Evolutionary conservation across 169 alveolate species (phyloP).

Genomic region (Neospora caninum): DNA sequence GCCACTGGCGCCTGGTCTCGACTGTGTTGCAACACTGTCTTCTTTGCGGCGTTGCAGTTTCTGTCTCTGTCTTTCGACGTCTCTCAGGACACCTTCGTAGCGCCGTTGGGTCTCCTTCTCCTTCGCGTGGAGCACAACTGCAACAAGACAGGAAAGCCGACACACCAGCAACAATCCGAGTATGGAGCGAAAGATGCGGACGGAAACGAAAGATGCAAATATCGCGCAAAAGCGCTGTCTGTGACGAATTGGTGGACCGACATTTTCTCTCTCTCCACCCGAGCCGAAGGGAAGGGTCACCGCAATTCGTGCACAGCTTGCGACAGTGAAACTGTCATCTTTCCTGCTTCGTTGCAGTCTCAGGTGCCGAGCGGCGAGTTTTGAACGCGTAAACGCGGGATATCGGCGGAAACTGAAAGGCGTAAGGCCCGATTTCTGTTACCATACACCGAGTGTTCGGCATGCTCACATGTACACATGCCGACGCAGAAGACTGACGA

Average conservation of each 20-base stretch:
- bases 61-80: background rate
- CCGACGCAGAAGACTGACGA: conserved; percentile 18
- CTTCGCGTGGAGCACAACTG: background rate
- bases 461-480: background rate
- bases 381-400: no score
- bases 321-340: no score
- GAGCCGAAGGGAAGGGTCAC: no score
- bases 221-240: no score
- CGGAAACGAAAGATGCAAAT: background rate
- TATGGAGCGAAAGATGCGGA: background rate
- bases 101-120: background rate
- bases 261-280: no score
- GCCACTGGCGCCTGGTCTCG: background rate
- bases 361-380: no score
- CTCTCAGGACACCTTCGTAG: conserved; percentile 16
- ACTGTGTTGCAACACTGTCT: background rate
- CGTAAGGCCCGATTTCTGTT: no score
- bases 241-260: no score
- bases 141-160: background rate
- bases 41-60: background rate
- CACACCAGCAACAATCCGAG: background rate
- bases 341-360: no score
- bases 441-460: background rate
- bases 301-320: no score
- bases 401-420: no score